These are phyloP conservation scores for Phytophthora vignae DNA, from an alignment of 352 stramenopile genomes.

Conservation along the genomic window DNA sequence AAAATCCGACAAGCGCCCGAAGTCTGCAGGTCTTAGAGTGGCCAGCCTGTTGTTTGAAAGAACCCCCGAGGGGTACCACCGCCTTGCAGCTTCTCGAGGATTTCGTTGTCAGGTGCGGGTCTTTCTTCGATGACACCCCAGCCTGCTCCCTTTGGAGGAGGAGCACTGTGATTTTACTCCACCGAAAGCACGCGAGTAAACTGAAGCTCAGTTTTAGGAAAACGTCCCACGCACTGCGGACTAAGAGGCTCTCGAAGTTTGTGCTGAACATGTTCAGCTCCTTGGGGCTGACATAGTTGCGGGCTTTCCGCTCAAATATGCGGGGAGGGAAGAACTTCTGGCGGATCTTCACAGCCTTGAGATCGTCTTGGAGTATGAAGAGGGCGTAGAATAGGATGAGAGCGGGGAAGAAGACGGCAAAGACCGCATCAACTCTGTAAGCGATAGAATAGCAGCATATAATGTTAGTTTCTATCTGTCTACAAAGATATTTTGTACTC, in stretches of 20 bases:
- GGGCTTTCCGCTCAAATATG: slow-evolving; percentile 42
- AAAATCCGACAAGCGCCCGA: slow-evolving; percentile 21
- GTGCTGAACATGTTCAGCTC: slow-evolving; percentile 49
- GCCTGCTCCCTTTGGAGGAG: slow-evolving; percentile 16
- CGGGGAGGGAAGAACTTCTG: slow-evolving; percentile 48
- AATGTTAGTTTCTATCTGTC: background rate
- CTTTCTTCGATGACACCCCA: background rate
- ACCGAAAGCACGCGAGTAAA: slow-evolving; percentile 38
- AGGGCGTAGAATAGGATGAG: slow-evolving; percentile 39
- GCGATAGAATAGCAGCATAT: background rate
- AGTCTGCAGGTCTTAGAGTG: background rate
- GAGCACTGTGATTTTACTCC: slow-evolving; percentile 31
- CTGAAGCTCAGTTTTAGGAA: slow-evolving; percentile 45
- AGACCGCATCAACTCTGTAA: slow-evolving; percentile 43
- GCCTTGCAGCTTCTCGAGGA: slow-evolving; percentile 6
- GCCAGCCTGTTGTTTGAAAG: background rate
- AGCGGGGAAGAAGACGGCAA: slow-evolving; percentile 49
- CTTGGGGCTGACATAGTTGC: slow-evolving; percentile 37
- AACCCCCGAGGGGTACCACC: slow-evolving; percentile 5
- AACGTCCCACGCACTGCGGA: slow-evolving; percentile 16
- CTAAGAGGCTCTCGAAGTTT: slow-evolving; percentile 37
- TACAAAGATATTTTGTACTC: background rate
- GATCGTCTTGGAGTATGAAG: slow-evolving; percentile 39
- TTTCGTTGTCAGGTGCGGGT: background rate
- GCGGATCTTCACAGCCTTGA: slow-evolving; percentile 39